Conservation (phyloP, 164 flowering plant species). For the Aristolochia contorta region DNA sequence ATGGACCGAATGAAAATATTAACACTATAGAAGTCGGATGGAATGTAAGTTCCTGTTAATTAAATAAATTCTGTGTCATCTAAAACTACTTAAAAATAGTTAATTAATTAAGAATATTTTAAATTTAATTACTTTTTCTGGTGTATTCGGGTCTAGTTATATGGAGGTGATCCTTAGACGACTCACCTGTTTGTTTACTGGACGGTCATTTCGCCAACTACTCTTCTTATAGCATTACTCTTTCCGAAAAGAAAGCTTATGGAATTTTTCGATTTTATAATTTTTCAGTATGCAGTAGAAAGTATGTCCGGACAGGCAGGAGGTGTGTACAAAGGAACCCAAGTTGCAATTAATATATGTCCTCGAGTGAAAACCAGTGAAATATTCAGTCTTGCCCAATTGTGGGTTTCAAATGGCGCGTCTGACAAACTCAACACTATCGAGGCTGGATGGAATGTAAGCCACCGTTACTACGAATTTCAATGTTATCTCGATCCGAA, state of each 20-base stretch:
- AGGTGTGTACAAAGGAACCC: neutral
- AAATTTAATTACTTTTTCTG: neutral
- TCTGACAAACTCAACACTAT: too few relatives aligned
- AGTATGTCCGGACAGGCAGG: too few relatives aligned
- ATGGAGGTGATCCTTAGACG: neutral
- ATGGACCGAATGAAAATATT: too few relatives aligned
- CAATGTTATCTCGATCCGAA: neutral
- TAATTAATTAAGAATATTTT: neutral
- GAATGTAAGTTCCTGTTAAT: neutral
- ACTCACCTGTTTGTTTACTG: slow-evolving; percentile 2
- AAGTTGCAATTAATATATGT: neutral
- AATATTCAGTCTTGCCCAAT: neutral
- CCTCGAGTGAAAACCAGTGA: too few relatives aligned
- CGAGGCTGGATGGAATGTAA: neutral
- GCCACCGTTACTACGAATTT: neutral
- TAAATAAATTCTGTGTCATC: too few relatives aligned
- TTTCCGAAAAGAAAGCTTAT: too few relatives aligned
- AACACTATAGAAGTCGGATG: neutral
- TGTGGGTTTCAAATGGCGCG: too few relatives aligned
- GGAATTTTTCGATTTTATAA: too few relatives aligned
- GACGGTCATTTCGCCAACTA: neutral
- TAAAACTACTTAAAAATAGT: neutral
- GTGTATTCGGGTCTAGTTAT: neutral
- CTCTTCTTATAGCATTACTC: too few relatives aligned
- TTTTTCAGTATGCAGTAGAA: too few relatives aligned